Evolutionary conservation across 768 basidiomycete species (phyloP).

Genomic region (Naganishia randhawae): DNA sequence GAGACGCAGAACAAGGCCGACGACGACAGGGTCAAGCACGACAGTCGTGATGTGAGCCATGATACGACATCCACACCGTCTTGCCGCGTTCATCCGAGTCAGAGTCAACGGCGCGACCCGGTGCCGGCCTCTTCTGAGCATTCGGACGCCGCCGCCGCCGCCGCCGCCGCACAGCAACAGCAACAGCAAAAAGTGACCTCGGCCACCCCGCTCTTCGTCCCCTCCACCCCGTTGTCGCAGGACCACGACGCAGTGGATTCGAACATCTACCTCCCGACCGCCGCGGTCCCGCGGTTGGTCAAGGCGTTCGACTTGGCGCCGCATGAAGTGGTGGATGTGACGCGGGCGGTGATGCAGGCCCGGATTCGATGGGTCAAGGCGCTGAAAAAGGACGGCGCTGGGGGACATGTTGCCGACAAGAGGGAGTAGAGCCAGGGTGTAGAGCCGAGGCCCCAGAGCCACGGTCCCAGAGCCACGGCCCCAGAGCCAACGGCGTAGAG

Average conservation of each 20-base stretch:
- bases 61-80: conserved; percentile 31
- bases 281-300: conserved; percentile 38
- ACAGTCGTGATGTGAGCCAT: conserved; percentile 20
- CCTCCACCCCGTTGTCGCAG: neutral
- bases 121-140: too few species aligned
- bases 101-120: conserved; percentile 5
- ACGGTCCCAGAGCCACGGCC: too few species aligned
- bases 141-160: too few species aligned
- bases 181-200: conserved; percentile 34
- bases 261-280: conserved; percentile 34
- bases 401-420: too few species aligned
- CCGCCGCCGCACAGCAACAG: too few species aligned
- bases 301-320: conserved; percentile 40
- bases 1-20: neutral
- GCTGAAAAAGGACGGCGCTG: conserved; percentile 27
- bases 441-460: too few species aligned
- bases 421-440: too few species aligned
- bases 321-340: conserved; percentile 49
- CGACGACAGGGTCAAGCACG: conserved; percentile 18
- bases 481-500: neutral
- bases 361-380: conserved; percentile 39
- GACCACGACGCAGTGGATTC: conserved; percentile 25
- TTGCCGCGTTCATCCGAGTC: conserved; percentile 25
- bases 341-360: conserved; percentile 49
- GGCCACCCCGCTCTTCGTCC: conserved; percentile 6